Base-by-base conservation (phyloP, 2,329 filamentous ascomycete genomes). In the Thermoascus crustaceus region DNA sequence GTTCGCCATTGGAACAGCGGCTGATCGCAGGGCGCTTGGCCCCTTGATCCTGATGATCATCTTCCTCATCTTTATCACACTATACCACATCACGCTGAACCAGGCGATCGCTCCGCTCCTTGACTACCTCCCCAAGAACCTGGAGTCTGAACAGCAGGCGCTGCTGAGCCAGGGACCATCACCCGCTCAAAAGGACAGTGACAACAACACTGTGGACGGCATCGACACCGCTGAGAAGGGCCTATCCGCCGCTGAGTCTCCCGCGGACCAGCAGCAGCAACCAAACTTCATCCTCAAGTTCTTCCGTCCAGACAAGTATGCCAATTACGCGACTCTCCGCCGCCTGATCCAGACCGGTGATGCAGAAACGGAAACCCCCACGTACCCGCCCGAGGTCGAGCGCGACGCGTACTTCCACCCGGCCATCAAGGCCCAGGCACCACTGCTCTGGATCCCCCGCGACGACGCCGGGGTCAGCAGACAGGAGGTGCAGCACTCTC, bases 401-500 rank as follows among this genome's bases (percentile, higher is more conserved):
- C 66, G 69, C 7, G 71, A 82, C 32, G 87, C 84, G 0, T 89
- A 85, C 62, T 75, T 75, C 58, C 79, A 87, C 43, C 85, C 86
- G 0, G 73, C 81, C 0, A 71, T 89, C 53, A 73, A 60, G 16
- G 69, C 75, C 41, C 46, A 70, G 47, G 61, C 74, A 1, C 83
- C 84, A 2, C 64, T 85, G 19, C 68, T 94, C n/a, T 94, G 87
- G 87, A 83, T 94, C 36, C 85, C 87, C 0, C 70, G 75, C 39
- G 87, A 94, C 50, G 63, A 72, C 1, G 74, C 78, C 16, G 83
- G 85, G 7, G 75, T 94, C 26, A 85, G 79, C 35, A 71, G 71
- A 49, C 83, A 93, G 55, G 87, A 94, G 60, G 70, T 91, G 35
- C 69, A 69, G 8, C 82, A 91, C 49, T 83, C 82, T 1, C 68